phyloP scores from a whole-genome alignment of 1,284 basidiomycete species.

The Xanthoconium separans region DNA sequence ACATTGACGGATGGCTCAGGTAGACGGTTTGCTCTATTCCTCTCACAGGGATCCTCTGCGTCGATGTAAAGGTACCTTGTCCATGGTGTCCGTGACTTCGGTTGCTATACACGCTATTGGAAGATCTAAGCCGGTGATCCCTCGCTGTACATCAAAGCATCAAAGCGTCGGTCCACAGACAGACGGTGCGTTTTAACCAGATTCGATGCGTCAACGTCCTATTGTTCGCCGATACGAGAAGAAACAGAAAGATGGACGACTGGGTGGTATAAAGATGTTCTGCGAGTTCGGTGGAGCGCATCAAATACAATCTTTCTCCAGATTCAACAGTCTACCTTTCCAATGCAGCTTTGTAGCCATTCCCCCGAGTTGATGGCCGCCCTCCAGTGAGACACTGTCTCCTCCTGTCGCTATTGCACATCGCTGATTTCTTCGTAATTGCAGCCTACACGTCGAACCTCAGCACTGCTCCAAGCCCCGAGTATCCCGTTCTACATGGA shows the following conservation, averaged over 20 bases:
- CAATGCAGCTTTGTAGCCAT: conserved; percentile 12
- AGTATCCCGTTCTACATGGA: conserved; percentile 12
- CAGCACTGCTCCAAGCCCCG: not conserved
- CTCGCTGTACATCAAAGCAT: not conserved
- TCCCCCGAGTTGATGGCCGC: conserved; percentile 14
- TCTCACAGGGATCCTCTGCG: not conserved
- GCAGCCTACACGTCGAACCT: conserved; percentile 11
- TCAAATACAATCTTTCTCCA: not conserved
- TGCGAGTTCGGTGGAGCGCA: not conserved
- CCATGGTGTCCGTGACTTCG: not conserved
- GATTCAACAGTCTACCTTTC: not conserved
- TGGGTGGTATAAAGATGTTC: conserved; percentile 7
- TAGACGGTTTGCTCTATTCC: not conserved
- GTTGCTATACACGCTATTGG: no score
- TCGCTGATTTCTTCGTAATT: not conserved
- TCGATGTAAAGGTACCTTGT: not conserved
- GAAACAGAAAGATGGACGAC: not conserved
- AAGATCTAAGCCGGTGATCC: not conserved
- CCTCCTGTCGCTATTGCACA: not conserved
- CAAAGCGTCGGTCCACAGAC: not conserved
- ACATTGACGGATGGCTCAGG: not conserved
- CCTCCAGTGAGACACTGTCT: conserved; percentile 3
- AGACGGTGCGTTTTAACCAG: not conserved
- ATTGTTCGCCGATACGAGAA: conserved; percentile 1
- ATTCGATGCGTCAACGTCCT: not conserved